Base-by-base conservation (phyloP, 208 protist genomes). In the Wallacemonas sp. region DNA sequence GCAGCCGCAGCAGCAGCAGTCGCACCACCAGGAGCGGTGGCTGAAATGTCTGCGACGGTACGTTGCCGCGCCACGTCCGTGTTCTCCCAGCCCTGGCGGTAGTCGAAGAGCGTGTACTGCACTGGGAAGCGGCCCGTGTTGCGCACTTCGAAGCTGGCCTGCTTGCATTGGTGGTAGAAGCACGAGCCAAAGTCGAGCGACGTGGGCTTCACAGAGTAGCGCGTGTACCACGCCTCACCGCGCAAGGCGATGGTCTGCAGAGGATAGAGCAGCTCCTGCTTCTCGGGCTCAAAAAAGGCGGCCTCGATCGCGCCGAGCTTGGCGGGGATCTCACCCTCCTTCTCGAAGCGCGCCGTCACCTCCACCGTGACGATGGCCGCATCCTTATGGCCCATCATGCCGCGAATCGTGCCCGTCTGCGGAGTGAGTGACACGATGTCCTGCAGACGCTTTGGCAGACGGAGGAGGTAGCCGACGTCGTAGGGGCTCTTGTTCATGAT, bases 171-270 rank as follows among this genome's bases (percentile, higher is more conserved):
- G 43, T 92, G 78, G 52, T 78, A 85, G 60, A 97, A 71, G 68
- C 97, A 94, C 65, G 95, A 94, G 27, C 97, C 97, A 77, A 99
- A 99, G 81, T 97, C 95, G 66, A 99, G 87, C 46, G 70, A 83
- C n/a, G 79, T 72, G 29, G 97, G 97, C 60, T 92, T 85, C 11
- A 98, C 72, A n/a, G 73, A 43, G 71, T 87, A 98, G 47, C 80
- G 78, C 17, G 83, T 97, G 79, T 96, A 96, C 83, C 92, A 91
- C 32, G 88, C 86, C 70, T 95, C 84, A n/a, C 88, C 95, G 14
- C 19, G 78, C 2, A 98, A 44, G 34, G 79, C 71, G 29, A 95
- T 88, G 21, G 56, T 83, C 75, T 94, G 88, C 52, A 96, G 64
- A 9, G 87, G 88, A 66, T 95, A 94, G 11, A 95, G 73, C 41